phyloP scores from a whole-genome alignment of 169 alveolate genomes.

The Amoebophrya sp. region DNA sequence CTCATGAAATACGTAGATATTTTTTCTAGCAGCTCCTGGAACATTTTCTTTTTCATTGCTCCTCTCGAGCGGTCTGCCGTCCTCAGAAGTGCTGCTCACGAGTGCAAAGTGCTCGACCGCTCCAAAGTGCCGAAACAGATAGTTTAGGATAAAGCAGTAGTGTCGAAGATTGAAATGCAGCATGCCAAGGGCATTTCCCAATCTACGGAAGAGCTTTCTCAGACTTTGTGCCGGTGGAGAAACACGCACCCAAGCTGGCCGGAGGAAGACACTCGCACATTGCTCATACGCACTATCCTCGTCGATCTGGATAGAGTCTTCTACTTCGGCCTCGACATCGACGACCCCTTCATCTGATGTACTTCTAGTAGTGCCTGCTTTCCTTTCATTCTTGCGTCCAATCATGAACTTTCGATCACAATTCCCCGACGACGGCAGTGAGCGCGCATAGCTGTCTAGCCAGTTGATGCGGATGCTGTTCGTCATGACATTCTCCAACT shows the following conservation, averaged over 20 bases:
- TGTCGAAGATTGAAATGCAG: not conserved
- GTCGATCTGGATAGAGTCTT: not conserved
- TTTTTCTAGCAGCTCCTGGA: too few relatives aligned
- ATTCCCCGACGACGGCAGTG: not conserved
- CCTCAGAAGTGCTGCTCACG: too few relatives aligned
- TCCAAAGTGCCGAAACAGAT: not conserved
- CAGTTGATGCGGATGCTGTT: not conserved
- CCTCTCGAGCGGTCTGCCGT: too few relatives aligned
- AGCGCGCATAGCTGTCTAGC: not conserved
- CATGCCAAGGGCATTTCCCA: not conserved
- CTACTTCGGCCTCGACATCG: not conserved
- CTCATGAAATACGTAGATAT: too few relatives aligned
- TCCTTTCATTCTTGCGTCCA: too few relatives aligned
- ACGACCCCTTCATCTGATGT: not conserved
- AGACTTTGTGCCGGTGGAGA: not conserved
- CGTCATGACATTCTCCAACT: not conserved
- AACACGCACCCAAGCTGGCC: not conserved
- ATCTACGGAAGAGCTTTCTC: not conserved
- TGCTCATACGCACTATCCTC: not conserved
- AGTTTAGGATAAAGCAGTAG: not conserved
- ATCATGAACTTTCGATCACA: not conserved
- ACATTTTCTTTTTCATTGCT: too few relatives aligned
- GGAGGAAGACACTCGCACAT: not conserved
- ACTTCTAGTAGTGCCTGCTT: too few relatives aligned
- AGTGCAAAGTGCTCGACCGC: not conserved